phyloP scores from a whole-genome alignment of 441 rosid species.

The Oxalis stricta region DNA sequence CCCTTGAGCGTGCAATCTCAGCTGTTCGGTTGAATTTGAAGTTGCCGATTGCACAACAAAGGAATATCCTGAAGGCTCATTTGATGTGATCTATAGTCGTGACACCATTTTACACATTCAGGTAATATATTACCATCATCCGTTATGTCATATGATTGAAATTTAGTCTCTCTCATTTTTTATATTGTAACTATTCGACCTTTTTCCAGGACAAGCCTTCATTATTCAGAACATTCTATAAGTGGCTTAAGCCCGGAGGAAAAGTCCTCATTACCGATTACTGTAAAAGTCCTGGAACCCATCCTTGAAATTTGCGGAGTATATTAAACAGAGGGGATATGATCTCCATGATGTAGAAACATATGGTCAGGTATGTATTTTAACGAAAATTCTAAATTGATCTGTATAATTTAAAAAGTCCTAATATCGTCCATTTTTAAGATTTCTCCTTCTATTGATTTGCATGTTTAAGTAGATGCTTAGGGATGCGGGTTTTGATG shows the following conservation, averaged over 20 bases:
- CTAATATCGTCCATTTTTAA: no score
- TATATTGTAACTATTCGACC: background rate
- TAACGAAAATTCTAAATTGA: no score
- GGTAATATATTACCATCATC: constrained; percentile 17
- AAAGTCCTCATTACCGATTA: constrained; percentile 88
- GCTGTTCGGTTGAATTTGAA: constrained; percentile 81
- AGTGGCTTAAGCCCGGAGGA: constrained; percentile 97
- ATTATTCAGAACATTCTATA: constrained; percentile 69
- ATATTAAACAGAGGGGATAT: constrained; percentile 88
- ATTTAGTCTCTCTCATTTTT: background rate
- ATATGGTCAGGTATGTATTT: constrained; percentile 67
- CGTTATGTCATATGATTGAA: no score
- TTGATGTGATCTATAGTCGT: constrained; percentile 91
- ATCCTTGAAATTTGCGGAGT: constrained; percentile 51
- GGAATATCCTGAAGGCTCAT: constrained; percentile 52
- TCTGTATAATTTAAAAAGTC: no score
- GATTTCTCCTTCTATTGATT: background rate
- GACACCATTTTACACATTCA: constrained; percentile 90
- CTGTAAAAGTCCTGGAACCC: constrained; percentile 68
- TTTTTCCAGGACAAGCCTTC: constrained; percentile 81
- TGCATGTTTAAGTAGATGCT: constrained; percentile 53
- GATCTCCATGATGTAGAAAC: constrained; percentile 80
- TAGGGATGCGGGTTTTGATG: constrained; percentile 59
- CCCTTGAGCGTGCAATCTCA: constrained; percentile 85
- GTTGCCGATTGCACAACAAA: constrained; percentile 92